A percentile compares a stretch with the other conserved stretches of the same genome.
phyloP scores from a whole-genome alignment of 2,329 filamentous ascomycete species.

The Stemphylium lycopersici region DNA sequence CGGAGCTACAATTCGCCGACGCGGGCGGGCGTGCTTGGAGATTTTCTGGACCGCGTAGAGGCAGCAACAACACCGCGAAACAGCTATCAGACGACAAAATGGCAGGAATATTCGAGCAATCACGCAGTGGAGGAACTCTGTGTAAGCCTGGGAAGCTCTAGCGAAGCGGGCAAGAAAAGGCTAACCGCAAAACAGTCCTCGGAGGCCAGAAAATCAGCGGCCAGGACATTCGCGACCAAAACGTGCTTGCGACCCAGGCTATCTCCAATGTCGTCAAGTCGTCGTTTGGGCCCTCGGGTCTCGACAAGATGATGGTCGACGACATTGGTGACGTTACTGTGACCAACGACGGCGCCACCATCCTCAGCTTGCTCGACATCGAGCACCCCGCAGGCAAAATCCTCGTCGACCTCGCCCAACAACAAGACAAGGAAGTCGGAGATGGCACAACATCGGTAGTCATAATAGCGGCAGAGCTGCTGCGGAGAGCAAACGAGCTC shows the following conservation, averaged over 20 bases:
- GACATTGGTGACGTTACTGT: slow-evolving; percentile 99
- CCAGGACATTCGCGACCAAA: slow-evolving; percentile 95
- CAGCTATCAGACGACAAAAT: slow-evolving; percentile 59
- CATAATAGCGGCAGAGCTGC: slow-evolving; percentile 92
- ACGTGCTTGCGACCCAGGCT: slow-evolving; percentile 93
- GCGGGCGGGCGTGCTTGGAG: slow-evolving; percentile 23
- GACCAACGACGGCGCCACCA: slow-evolving; percentile 97
- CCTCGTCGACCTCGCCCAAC: slow-evolving; percentile 93
- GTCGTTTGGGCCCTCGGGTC: slow-evolving; percentile 93
- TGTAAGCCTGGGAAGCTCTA: slow-evolving; percentile 60
- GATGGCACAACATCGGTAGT: slow-evolving; percentile 98
- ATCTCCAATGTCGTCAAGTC: slow-evolving; percentile 99
- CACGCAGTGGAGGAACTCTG: slow-evolving; percentile 87
- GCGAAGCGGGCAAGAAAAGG: background rate
- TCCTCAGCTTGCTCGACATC: slow-evolving; percentile 91
- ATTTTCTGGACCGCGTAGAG: slow-evolving; percentile 39
- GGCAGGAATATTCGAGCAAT: slow-evolving; percentile 95
- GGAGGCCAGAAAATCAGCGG: slow-evolving; percentile 98
- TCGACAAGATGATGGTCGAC: slow-evolving; percentile 99
- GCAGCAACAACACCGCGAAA: slow-evolving; percentile 38
- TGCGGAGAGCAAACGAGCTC: slow-evolving; percentile 92
- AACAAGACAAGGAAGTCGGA: slow-evolving; percentile 98
- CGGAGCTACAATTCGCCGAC: slow-evolving; percentile 34
- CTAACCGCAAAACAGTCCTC: slow-evolving; percentile 65
- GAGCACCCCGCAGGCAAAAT: slow-evolving; percentile 99